These are phyloP conservation scores for Chimonanthus praecox DNA, from an alignment of 164 flowering plant species.

Conservation along the genomic window DNA sequence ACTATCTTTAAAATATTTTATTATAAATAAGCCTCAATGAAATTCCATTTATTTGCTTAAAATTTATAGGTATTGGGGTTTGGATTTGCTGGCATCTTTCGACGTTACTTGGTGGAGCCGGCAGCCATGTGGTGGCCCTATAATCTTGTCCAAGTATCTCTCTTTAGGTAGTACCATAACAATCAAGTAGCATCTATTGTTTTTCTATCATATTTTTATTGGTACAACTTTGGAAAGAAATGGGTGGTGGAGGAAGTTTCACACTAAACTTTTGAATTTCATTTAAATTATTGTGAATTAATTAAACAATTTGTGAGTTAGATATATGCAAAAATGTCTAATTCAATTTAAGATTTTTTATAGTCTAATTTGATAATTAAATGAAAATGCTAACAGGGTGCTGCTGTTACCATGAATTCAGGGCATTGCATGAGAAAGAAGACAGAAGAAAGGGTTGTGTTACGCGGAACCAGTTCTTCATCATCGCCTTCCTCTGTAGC, in stretches of 20 bases:
- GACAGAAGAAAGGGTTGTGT: constrained; percentile 46
- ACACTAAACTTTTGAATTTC: too few species aligned
- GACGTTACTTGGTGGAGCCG: constrained; percentile 81
- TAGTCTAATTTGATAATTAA: too few species aligned
- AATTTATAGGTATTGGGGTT: constrained; percentile 69
- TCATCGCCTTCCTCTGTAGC: constrained; percentile 64
- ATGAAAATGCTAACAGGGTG: background rate
- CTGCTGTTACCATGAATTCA: constrained; percentile 14
- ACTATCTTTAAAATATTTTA: too few species aligned
- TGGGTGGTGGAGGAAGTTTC: too few species aligned
- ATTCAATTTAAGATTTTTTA: too few species aligned
- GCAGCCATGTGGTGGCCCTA: constrained; percentile 98
- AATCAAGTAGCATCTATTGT: too few species aligned
- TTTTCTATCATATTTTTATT: too few species aligned
- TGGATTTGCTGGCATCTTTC: constrained; percentile 91
- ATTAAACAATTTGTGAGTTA: too few species aligned
- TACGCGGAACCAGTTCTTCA: constrained; percentile 65
- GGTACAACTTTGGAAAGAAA: too few species aligned
- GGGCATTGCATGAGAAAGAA: constrained; percentile 81
- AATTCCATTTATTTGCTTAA: background rate
- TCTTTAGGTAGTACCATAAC: constrained; percentile 51
- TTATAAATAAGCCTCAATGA: background rate
- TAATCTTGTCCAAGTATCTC: constrained; percentile 81
- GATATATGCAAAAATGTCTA: too few species aligned
- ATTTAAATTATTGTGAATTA: too few species aligned